Percentiles rank a stretch among this genome's conserved stretches.
Conservation (phyloP, 495 filamentous ascomycete genomes). For the Aspergillus ellipticus region DNA sequence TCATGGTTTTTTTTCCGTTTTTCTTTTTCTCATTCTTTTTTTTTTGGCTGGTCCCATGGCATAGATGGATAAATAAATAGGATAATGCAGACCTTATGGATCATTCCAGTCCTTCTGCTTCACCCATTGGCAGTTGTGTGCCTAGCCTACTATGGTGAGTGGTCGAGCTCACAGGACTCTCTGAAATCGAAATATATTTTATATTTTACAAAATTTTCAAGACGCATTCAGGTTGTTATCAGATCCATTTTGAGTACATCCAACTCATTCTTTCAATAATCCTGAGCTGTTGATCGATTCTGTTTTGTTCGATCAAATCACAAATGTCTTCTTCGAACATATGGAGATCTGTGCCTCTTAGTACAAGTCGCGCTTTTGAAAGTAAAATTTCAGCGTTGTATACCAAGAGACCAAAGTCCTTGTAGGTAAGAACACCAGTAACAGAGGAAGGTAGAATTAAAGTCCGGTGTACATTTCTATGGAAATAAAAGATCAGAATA, state of each 20-base stretch:
- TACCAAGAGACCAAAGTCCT: conserved; percentile 83
- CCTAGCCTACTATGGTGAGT: no score
- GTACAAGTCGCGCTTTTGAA: conserved; percentile 54
- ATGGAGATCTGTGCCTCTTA: conserved; percentile 67
- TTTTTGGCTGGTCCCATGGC: no score
- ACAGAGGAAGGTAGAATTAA: conserved; percentile 61
- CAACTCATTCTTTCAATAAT: conserved; percentile 80
- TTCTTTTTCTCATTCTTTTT: no score
- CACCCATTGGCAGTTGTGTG: no score
- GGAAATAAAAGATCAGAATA: conserved; percentile 8
- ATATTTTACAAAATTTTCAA: no score
- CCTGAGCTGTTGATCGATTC: conserved; percentile 67
- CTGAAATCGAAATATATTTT: no score
- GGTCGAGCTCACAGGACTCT: no score
- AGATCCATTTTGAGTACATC: conserved; percentile 78
- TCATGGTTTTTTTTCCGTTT: no score
- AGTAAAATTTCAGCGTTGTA: conserved; percentile 83
- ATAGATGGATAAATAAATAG: no score
- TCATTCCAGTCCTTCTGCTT: no score
- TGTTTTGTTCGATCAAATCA: conserved; percentile 72
- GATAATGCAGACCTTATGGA: no score
- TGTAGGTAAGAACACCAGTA: conserved; percentile 69
- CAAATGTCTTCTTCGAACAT: conserved; percentile 84
- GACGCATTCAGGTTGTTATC: conserved; percentile 1
- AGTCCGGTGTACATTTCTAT: conserved; percentile 76